phyloP scores from a whole-genome alignment of 352 stramenopile species.

The Globisporangium megalacanthum region DNA sequence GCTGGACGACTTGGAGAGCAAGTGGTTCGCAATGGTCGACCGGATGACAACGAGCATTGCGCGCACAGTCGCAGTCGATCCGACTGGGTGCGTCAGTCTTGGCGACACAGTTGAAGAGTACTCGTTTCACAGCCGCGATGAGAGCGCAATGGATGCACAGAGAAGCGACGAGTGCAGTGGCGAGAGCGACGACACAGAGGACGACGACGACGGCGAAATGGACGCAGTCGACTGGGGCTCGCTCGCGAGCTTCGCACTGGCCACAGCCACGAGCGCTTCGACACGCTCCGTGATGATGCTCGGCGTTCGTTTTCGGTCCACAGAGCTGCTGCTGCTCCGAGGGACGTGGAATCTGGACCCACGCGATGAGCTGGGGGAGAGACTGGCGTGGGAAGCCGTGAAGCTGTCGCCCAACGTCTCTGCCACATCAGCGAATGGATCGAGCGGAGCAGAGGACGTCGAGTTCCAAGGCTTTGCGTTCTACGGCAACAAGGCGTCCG shows the following conservation, averaged over 20 bases:
- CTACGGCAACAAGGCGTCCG: slow-evolving; percentile 10
- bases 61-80: slow-evolving; percentile 15
- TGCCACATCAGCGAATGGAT: not conserved
- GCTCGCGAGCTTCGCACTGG: slow-evolving; percentile 19
- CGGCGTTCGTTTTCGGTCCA: slow-evolving; percentile 25
- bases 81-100: slow-evolving; percentile 26
- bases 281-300: slow-evolving; percentile 18
- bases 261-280: slow-evolving; percentile 3
- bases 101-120: slow-evolving; percentile 28
- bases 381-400: slow-evolving; percentile 19
- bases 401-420: not conserved
- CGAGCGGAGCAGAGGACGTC: not conserved
- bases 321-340: slow-evolving; percentile 23
- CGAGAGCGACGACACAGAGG: slow-evolving; percentile 6
- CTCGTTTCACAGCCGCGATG: slow-evolving; percentile 26
- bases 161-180: not conserved
- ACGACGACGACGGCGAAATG: slow-evolving; percentile 24
- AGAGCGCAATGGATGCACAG: not conserved
- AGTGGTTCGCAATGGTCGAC: slow-evolving; percentile 34
- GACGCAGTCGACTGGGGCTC: slow-evolving; percentile 58
- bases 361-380: slow-evolving; percentile 10
- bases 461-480: slow-evolving; percentile 11
- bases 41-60: slow-evolving; percentile 21
- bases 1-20: slow-evolving; percentile 24
- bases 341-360: slow-evolving; percentile 8